Percentiles rank a stretch among this genome's conserved stretches.
phyloP scores from a whole-genome alignment of 345 rosid species.

The Aurinia saxatilis region DNA sequence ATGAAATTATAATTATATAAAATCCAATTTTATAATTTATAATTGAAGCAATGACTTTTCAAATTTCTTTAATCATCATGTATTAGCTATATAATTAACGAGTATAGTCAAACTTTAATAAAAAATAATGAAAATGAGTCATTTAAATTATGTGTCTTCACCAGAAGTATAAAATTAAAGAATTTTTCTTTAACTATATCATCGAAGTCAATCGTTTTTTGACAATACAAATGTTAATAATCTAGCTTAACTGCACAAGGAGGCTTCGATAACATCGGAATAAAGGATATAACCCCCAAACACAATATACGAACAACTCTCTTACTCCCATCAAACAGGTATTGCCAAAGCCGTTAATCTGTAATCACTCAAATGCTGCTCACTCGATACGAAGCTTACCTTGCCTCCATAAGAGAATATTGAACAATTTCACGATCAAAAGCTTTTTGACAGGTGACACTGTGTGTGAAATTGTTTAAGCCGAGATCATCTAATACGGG shows the following conservation, averaged over 20 bases:
- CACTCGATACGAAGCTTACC: neutral
- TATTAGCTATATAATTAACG: too few species aligned
- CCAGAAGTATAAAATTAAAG: too few species aligned
- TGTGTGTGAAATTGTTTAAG: neutral
- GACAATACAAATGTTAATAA: conserved; percentile 1
- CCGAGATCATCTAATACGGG: conserved; percentile 45
- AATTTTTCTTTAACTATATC: neutral
- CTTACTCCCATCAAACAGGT: neutral
- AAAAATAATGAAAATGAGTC: too few species aligned
- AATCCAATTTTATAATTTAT: too few species aligned
- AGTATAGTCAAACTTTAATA: too few species aligned
- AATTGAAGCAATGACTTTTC: too few species aligned
- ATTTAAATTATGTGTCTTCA: too few species aligned
- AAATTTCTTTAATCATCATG: too few species aligned
- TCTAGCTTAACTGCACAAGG: conserved; percentile 4
- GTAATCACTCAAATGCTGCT: conserved; percentile 4
- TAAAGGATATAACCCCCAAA: neutral
- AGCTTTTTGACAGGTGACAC: neutral
- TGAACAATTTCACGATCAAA: neutral
- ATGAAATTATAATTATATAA: too few species aligned
- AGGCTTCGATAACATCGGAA: neutral
- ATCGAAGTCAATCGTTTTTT: neutral
- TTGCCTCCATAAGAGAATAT: neutral
- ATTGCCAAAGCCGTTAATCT: conserved; percentile 5
- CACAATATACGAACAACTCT: neutral